Percentiles rank a stretch among this genome's conserved stretches.
Conservation (phyloP, 2,329 filamentous ascomycete genomes). For the Chrysoporthe deuterocubensis region DNA sequence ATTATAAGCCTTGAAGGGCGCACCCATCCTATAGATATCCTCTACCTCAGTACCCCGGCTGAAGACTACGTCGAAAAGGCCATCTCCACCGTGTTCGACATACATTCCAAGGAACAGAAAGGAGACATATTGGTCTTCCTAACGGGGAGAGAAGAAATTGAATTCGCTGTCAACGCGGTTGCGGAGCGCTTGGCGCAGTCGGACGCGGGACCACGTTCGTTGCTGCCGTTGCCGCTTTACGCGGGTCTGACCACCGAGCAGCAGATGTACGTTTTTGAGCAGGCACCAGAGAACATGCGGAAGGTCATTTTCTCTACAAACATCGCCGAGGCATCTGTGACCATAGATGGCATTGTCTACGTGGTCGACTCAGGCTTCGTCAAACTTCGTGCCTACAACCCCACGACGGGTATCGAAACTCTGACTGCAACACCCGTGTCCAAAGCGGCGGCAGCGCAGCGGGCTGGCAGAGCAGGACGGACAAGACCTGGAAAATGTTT, state of each 20-base stretch:
- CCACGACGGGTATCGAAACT: slow-evolving; percentile 83
- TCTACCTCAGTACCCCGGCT: slow-evolving; percentile 77
- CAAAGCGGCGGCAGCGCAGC: slow-evolving; percentile 89
- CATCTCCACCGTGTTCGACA: slow-evolving; percentile 82
- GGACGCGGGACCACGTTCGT: slow-evolving; percentile 58
- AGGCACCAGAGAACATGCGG: slow-evolving; percentile 76
- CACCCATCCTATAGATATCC: slow-evolving; percentile 84
- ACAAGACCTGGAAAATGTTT: slow-evolving; percentile 94
- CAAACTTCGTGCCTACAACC: slow-evolving; percentile 86
- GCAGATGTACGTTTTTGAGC: slow-evolving; percentile 94
- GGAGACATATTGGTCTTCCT: slow-evolving; percentile 92
- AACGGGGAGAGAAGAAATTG: slow-evolving; percentile 92
- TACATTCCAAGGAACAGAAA: slow-evolving; percentile 77
- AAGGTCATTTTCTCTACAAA: slow-evolving; percentile 96
- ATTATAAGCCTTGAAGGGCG: slow-evolving; percentile 88
- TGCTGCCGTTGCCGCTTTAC: slow-evolving; percentile 81
- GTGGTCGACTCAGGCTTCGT: slow-evolving; percentile 92
- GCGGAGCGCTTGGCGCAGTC: slow-evolving; percentile 71
- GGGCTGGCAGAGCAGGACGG: slow-evolving; percentile 86
- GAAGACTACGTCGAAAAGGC: slow-evolving; percentile 88
- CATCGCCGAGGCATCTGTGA: slow-evolving; percentile 94
- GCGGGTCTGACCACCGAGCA: slow-evolving; percentile 88
- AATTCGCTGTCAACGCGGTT: slow-evolving; percentile 77
- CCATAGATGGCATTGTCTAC: slow-evolving; percentile 88
- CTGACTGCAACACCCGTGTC: slow-evolving; percentile 82